Evolutionary conservation across 345 rosid genomes (phyloP).

Genomic region (Brassica nigra): DNA sequence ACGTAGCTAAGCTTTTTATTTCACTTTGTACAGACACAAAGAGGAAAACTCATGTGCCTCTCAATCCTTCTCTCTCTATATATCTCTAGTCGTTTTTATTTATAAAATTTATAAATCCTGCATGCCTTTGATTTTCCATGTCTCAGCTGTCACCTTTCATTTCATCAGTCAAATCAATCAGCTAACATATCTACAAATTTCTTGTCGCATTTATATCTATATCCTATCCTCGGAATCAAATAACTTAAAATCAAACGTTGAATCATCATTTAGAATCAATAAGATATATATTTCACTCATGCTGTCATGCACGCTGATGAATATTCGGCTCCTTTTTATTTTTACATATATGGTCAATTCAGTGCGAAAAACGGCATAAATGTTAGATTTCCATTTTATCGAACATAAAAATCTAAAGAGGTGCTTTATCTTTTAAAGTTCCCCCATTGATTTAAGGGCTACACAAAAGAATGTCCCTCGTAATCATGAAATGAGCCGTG

Average conservation of each 20-base stretch:
- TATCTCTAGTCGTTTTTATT: background rate
- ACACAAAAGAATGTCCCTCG: conserved; percentile 39
- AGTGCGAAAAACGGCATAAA: too few species aligned
- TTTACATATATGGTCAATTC: background rate
- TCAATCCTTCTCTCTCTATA: background rate
- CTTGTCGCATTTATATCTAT: background rate
- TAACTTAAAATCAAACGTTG: too few species aligned
- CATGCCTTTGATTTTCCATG: background rate
- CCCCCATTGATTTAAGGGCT: conserved; percentile 24
- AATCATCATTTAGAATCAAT: background rate
- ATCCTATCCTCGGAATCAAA: background rate
- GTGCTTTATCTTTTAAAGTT: conserved; percentile 32
- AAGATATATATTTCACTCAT: background rate
- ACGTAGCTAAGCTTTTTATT: background rate
- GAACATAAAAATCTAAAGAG: conserved; percentile 5
- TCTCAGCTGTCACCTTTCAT: background rate
- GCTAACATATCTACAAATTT: background rate
- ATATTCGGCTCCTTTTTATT: background rate
- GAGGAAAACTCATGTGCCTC: background rate
- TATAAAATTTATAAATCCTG: background rate
- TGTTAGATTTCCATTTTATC: background rate
- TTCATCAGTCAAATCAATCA: background rate
- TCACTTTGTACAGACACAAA: conserved; percentile 13
- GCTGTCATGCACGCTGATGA: background rate
- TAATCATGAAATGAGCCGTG: conserved; percentile 36